phyloP scores from a whole-genome alignment of 2,329 filamentous ascomycete species.

The Colletotrichum costaricense region DNA sequence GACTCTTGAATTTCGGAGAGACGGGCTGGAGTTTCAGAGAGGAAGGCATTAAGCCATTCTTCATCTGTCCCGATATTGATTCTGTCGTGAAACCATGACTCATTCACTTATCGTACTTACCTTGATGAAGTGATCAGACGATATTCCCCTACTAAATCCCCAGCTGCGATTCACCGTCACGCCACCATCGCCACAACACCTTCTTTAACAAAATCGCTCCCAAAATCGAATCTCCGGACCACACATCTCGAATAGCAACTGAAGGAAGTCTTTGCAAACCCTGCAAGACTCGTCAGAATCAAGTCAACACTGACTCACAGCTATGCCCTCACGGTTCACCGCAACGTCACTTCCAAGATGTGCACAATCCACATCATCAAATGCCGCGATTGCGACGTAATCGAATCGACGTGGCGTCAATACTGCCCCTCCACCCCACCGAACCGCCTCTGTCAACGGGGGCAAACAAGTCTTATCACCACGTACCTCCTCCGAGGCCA shows the following conservation, averaged over 20 bases:
- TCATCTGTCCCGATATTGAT: no score
- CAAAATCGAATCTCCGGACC: no score
- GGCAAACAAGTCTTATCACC: neutral
- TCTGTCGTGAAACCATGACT: no score
- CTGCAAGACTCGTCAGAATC: neutral
- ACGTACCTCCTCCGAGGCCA: conserved; percentile 1
- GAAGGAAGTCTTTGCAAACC: neutral
- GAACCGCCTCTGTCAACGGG: neutral
- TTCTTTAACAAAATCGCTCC: no score
- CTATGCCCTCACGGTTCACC: neutral
- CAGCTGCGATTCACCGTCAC: neutral
- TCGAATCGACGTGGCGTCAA: neutral
- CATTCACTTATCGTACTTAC: no score
- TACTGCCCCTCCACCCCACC: neutral
- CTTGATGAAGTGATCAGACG: no score
- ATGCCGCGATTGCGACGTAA: neutral
- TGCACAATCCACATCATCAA: conserved; percentile 16
- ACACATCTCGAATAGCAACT: neutral
- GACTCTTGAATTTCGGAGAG: no score
- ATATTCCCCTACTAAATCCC: no score
- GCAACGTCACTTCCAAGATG: neutral
- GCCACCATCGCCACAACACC: no score
- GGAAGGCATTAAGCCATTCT: no score
- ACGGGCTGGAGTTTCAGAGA: no score
- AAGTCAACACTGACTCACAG: neutral